phyloP scores from a whole-genome alignment of 495 filamentous ascomycete species.

The Aspergillus panamensis region DNA sequence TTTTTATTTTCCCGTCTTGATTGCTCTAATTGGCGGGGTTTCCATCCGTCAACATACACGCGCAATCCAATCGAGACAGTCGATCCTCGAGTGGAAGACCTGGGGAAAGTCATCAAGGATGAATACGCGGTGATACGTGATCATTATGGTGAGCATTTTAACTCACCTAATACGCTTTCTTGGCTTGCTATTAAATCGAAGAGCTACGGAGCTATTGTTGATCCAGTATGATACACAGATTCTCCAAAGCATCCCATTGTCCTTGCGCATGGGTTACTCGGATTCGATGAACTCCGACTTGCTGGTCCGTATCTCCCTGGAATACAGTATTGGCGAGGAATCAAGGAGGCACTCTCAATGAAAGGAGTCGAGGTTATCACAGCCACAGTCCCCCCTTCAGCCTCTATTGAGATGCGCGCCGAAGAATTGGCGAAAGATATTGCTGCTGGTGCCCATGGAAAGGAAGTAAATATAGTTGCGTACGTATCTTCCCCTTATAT shows the following conservation, averaged over 20 bases:
- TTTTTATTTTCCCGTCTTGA: not conserved
- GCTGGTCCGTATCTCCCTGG: slow-evolving; percentile 67
- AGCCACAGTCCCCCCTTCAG: slow-evolving; percentile 73
- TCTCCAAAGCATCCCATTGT: slow-evolving; percentile 70
- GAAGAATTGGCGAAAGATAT: slow-evolving; percentile 63
- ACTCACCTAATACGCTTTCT: too few species aligned
- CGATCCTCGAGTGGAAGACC: slow-evolving; percentile 58
- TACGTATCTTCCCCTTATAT: slow-evolving; percentile 40
- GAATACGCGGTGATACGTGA: slow-evolving; percentile 71
- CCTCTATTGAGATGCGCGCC: slow-evolving; percentile 74
- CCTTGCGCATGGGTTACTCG: slow-evolving; percentile 86
- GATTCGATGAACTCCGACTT: slow-evolving; percentile 80
- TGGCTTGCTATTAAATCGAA: too few species aligned
- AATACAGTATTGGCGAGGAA: slow-evolving; percentile 90
- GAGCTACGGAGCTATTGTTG: not conserved
- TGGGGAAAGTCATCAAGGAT: slow-evolving; percentile 69
- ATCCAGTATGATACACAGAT: slow-evolving; percentile 30
- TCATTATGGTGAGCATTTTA: slow-evolving; percentile 56
- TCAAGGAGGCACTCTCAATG: slow-evolving; percentile 68
- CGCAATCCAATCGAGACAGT: slow-evolving; percentile 15
- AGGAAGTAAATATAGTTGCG: slow-evolving; percentile 84
- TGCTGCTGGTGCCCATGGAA: slow-evolving; percentile 60
- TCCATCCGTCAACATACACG: slow-evolving; percentile 13
- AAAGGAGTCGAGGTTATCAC: slow-evolving; percentile 78
- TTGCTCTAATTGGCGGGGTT: slow-evolving; percentile 10